phyloP scores from a whole-genome alignment of 495 filamentous ascomycete genomes.

The Penicillium tannophilum region DNA sequence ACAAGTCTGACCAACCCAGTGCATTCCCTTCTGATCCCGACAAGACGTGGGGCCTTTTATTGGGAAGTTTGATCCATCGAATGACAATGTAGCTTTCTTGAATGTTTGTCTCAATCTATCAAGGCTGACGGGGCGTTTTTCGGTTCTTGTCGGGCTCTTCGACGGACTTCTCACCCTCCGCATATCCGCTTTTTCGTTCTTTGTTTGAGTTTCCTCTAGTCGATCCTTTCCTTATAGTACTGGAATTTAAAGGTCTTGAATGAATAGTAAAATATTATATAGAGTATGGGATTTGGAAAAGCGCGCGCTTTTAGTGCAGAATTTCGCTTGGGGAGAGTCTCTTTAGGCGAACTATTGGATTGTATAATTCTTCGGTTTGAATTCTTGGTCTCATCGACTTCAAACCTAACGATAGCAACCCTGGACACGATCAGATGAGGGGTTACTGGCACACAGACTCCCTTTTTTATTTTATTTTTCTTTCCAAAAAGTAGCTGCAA shows the following conservation, averaged over 20 bases:
- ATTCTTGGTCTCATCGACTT: neutral
- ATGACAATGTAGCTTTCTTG: neutral
- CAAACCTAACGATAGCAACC: constrained; percentile 1
- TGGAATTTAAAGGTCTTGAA: neutral
- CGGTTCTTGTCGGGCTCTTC: neutral
- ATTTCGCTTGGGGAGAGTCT: neutral
- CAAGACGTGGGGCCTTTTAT: neutral
- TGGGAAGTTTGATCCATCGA: constrained; percentile 5
- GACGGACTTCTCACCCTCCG: neutral
- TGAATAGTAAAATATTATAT: neutral
- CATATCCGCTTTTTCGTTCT: neutral
- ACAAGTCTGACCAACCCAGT: neutral
- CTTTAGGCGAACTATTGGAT: neutral
- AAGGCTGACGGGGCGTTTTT: neutral
- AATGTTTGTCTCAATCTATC: neutral
- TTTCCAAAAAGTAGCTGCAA: neutral
- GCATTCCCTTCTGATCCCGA: neutral
- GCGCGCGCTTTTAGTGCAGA: neutral
- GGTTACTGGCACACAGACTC: constrained; percentile 3
- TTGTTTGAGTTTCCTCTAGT: neutral
- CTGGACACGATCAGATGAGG: constrained; percentile 7
- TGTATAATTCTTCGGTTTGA: neutral
- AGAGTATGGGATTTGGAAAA: neutral
- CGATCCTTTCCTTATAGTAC: neutral
- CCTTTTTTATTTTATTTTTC: neutral